Evolutionary conservation across 768 basidiomycete species (phyloP).

Genomic region (Suillus americanus): DNA sequence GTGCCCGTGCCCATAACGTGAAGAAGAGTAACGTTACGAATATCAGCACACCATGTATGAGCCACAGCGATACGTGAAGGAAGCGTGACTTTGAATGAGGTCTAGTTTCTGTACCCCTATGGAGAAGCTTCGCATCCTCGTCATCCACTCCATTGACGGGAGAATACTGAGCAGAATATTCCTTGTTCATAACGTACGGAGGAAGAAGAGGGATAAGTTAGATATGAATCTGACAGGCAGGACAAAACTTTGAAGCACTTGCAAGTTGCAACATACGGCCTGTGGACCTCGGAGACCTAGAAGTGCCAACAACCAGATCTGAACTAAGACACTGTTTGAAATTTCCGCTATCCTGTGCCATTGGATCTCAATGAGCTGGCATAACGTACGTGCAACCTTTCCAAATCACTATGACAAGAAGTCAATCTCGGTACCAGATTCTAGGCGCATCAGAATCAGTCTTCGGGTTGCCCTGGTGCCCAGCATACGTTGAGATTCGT

Average conservation of each 20-base stretch:
- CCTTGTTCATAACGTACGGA: background rate
- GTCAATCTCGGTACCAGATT: background rate
- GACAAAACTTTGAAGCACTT: background rate
- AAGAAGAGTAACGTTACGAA: too few relatives aligned
- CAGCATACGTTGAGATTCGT: too few relatives aligned
- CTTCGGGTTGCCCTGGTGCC: background rate
- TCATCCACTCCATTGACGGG: background rate
- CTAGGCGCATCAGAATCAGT: background rate
- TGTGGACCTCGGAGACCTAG: background rate
- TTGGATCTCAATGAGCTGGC: background rate
- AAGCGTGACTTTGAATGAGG: background rate
- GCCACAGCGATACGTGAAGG: background rate
- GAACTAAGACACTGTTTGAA: background rate
- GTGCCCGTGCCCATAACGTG: too few relatives aligned
- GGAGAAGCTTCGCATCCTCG: background rate
- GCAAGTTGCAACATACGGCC: background rate
- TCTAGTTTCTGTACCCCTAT: background rate
- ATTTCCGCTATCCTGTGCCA: background rate
- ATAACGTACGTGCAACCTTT: background rate
- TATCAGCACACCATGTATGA: too few relatives aligned
- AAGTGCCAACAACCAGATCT: background rate
- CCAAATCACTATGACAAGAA: background rate
- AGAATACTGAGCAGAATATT: background rate
- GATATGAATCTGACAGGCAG: background rate
- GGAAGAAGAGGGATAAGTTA: background rate